Evolutionary conservation across 371 early-diverging fungal species (phyloP).

Genomic region (Mucor lusitanicus): DNA sequence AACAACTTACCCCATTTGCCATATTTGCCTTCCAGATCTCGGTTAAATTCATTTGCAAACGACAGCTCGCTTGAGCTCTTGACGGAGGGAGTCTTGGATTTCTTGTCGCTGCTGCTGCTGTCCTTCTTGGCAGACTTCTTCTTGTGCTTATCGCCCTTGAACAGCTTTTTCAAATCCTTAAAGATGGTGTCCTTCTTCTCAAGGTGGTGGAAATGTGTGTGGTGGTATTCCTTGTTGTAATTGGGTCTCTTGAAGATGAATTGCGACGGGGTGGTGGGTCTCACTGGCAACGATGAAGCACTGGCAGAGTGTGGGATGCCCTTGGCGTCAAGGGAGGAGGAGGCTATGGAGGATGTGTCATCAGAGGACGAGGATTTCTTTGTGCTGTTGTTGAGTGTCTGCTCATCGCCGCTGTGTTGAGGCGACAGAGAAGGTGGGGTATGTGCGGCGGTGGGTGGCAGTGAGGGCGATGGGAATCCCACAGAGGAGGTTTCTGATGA

Average conservation of each 20-base stretch:
- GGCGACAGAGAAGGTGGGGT: constrained; percentile 25
- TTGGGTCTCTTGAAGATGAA: constrained; percentile 51
- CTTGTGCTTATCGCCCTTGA: constrained; percentile 2
- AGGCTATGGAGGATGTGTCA: neutral
- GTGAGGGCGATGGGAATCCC: constrained; percentile 7
- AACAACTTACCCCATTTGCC: constrained; percentile 47
- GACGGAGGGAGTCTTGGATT: constrained; percentile 38
- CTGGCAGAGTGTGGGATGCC: constrained; percentile 11
- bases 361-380: constrained; percentile 3
- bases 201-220: constrained; percentile 48
- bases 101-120: constrained; percentile 13
- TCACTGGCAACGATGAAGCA: constrained; percentile 8
- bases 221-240: constrained; percentile 47
- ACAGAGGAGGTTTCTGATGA: constrained; percentile 17
- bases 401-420: constrained; percentile 14
- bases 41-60: constrained; percentile 42
- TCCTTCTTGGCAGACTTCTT: constrained; percentile 44
- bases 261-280: constrained; percentile 42
- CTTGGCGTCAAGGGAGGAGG: neutral
- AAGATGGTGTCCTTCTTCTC: constrained; percentile 54
- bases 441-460: constrained; percentile 22
- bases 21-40: constrained; percentile 33
- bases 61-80: constrained; percentile 29
- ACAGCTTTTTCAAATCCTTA: constrained; percentile 45
- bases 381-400: neutral